Evolutionary conservation across 2,329 filamentous ascomycete species (phyloP).

Genomic region (Exutisphaerella laricina): DNA sequence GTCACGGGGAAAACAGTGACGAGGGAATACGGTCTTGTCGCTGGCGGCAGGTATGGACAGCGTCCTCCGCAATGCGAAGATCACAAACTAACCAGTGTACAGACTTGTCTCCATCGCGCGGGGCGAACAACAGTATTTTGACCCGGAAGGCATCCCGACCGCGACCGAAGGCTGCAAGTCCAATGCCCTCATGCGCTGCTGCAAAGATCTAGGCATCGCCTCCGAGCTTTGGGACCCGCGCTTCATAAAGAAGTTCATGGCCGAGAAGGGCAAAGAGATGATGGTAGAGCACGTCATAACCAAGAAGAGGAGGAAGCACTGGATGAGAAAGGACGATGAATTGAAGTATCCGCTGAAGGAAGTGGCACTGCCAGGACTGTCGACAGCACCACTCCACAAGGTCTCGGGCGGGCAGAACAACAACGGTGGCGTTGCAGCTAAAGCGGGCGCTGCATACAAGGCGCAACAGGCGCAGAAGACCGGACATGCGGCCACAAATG

Average conservation of each 20-base stretch:
- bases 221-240: constrained; percentile 95
- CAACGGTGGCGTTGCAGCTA: constrained; percentile 1
- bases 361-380: constrained; percentile 18
- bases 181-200: constrained; percentile 95
- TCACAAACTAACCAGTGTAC: constrained; percentile 9
- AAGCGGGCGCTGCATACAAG: constrained; percentile 1
- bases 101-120: constrained; percentile 89
- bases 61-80: neutral
- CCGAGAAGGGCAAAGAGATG: constrained; percentile 65
- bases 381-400: neutral
- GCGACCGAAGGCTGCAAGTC: constrained; percentile 96
- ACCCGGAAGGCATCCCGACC: constrained; percentile 81
- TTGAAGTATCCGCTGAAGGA: constrained; percentile 61
- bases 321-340: constrained; percentile 75
- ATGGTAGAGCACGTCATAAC: constrained; percentile 84
- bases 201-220: constrained; percentile 93
- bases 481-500: neutral
- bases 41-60: constrained; percentile 67
- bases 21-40: constrained; percentile 87
- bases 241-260: constrained; percentile 79
- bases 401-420: neutral
- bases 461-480: neutral
- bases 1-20: constrained; percentile 78
- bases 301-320: constrained; percentile 87
- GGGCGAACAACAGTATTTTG: constrained; percentile 92